Conservation (phyloP, 2,329 filamentous ascomycete genomes). For the Akanthomyces muscarius region DNA sequence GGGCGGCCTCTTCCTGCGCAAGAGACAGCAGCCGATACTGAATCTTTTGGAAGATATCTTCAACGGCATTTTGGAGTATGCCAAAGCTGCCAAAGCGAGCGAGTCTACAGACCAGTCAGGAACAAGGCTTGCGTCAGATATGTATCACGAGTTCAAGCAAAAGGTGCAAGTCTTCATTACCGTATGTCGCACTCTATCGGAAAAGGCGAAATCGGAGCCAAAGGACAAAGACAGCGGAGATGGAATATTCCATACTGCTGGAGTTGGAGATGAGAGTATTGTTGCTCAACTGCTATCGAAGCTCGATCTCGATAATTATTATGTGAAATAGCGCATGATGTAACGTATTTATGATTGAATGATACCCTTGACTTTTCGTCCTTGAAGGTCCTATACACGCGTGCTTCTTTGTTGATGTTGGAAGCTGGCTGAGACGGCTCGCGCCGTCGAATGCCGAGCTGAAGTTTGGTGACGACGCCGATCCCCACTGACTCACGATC, state of each 20-base stretch:
- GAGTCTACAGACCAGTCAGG: constrained; percentile 25
- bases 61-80: constrained; percentile 65
- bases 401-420: background rate
- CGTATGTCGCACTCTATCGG: constrained; percentile 64
- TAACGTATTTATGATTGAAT: background rate
- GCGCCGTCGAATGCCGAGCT: background rate
- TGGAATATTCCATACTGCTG: constrained; percentile 28
- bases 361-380: background rate
- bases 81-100: constrained; percentile 42
- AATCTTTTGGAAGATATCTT: constrained; percentile 75
- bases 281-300: constrained; percentile 65
- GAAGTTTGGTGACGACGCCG: background rate
- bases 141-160: constrained; percentile 65
- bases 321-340: constrained; percentile 33
- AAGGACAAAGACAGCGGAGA: constrained; percentile 28
- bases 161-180: constrained; percentile 71
- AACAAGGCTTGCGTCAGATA: constrained; percentile 29
- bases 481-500: background rate
- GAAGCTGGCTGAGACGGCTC: background rate
- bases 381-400: background rate
- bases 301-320: constrained; percentile 69
- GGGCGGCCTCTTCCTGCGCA: constrained; percentile 67
- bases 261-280: constrained; percentile 49
- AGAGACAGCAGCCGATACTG: constrained; percentile 69
- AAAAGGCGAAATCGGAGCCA: constrained; percentile 48